Evolutionary conservation across 2,329 filamentous ascomycete species (phyloP), one percentile per base, ranked within the genome.

Genomic region (Scytalidium sp.): DNA sequence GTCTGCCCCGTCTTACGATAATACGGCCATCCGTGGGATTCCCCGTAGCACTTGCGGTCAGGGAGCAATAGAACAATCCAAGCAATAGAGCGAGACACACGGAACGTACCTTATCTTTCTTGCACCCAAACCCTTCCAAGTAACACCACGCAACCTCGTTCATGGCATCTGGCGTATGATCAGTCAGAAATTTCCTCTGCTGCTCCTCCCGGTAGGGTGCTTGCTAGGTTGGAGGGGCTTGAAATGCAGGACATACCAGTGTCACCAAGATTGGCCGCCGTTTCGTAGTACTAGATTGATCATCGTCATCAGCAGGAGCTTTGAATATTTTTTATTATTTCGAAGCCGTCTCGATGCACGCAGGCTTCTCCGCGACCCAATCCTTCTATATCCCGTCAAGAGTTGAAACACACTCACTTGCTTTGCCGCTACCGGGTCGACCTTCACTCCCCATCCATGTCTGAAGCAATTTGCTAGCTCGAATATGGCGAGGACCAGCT

Each of bases 41-140:
- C n/a, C n/a, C n/a, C n/a, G n/a, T n/a, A n/a, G n/a, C n/a, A n/a
- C n/a, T n/a, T n/a, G 43, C 23, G 42, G n/a, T n/a, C n/a, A n/a
- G n/a, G n/a, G n/a, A n/a, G n/a, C n/a, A n/a, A n/a, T n/a, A n/a
- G n/a, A n/a, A n/a, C n/a, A n/a, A n/a, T n/a, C n/a, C n/a, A n/a
- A n/a, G n/a, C n/a, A n/a, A n/a, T n/a, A n/a, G n/a, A n/a, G n/a
- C n/a, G n/a, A n/a, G n/a, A n/a, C n/a, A n/a, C n/a, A n/a, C n/a
- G n/a, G n/a, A n/a, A n/a, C 89, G 71, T 78, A 97, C 93, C 88
- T 96, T 97, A 75, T 99, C 92, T 70, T 97, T 99, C 70, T 91
- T 94, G 64, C 91, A 93, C 27, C 94, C 94, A 70, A 96, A 96
- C n/a, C 94, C 94, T 66, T 97, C 88, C 22, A 95, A 70, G 76